These are phyloP conservation scores for Pseudopyricularia cyperi DNA, from an alignment of 2,329 filamentous ascomycete genomes.

Conservation along the genomic window DNA sequence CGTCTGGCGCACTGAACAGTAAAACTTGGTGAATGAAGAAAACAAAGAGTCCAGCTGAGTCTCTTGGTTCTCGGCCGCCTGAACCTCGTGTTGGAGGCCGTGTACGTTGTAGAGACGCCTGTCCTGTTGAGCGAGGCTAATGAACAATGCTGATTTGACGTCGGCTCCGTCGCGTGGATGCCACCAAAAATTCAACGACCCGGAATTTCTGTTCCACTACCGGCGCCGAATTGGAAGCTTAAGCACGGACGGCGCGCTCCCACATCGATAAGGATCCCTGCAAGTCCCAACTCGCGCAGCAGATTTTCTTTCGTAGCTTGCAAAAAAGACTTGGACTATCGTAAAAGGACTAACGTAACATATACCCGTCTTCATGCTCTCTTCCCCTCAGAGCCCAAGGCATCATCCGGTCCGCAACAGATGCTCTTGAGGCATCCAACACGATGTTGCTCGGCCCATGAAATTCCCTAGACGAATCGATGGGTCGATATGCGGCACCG, in stretches of 20 bases:
- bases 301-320: not conserved
- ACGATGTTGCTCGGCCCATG: conserved; percentile 45
- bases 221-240: not conserved
- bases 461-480: conserved; percentile 46
- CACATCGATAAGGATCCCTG: not conserved
- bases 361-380: not conserved
- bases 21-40: not conserved
- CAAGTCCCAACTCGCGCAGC: not conserved
- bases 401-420: not conserved
- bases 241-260: not conserved
- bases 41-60: not conserved
- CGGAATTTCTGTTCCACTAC: not conserved
- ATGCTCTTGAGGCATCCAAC: conserved; percentile 3
- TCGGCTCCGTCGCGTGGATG: not conserved
- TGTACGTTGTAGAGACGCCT: not conserved
- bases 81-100: not conserved
- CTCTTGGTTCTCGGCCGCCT: not conserved
- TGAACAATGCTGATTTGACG: not conserved
- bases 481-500: conserved; percentile 44
- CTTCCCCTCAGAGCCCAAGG: not conserved
- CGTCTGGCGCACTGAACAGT: not conserved
- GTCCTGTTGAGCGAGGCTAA: not conserved
- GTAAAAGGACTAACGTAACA: not conserved
- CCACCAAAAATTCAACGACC: not conserved
- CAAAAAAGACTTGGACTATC: not conserved